Evolutionary conservation across 192 early-diverging fungal genomes (phyloP), one percentile per base, ranked within the genome.

Genomic region (Neocallimastix lanati): DNA sequence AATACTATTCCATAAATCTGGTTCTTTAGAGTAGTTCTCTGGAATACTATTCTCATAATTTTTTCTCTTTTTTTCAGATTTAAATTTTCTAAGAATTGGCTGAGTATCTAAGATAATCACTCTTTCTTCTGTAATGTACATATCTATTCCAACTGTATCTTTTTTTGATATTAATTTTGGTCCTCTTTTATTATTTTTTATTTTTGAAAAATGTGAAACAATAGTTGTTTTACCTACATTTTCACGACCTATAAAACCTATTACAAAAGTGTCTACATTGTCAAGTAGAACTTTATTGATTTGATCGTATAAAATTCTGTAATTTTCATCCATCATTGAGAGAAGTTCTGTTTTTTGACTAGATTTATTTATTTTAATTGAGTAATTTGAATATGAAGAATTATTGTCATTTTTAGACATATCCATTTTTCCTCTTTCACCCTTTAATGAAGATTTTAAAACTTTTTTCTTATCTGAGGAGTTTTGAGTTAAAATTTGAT

Each of bases 201-300:
- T 40, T 37, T 84, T 81, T 28, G 86, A 83, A 77, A 92, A 86
- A 21, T 85, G 81, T 5, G 92, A 91, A 18, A 92, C 77, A 4
- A 93, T 76, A 0, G 89, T 84, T 2, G 89, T 89, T 78, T 93
- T 93, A 0, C 92, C 92, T 21, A 88, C 87, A 12, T 90, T 88
- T 82, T 88, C 89, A n/a, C 85, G 78, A 29, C 92, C 92, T 37
- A 93, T 25, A 27, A 92, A 85, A 4, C 92, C 91, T 27, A 93
- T 84, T 12, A 91, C 86, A 80, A 91, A 93, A 79, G 88, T 87
- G 28, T 91, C 92, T 29, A 91, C 88, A n/a, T 86, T 81, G 28
- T 93, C 92, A 16, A 85, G 83, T 40, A 93, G 77, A 77, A 81
- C 81, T 83, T 86, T 79, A 83, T 85, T 79, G 88, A 85, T 78